A percentile compares a stretch with the other conserved stretches of the same genome.
phyloP scores from a whole-genome alignment of 2,329 filamentous ascomycete species.

The Neurospora sp. region DNA sequence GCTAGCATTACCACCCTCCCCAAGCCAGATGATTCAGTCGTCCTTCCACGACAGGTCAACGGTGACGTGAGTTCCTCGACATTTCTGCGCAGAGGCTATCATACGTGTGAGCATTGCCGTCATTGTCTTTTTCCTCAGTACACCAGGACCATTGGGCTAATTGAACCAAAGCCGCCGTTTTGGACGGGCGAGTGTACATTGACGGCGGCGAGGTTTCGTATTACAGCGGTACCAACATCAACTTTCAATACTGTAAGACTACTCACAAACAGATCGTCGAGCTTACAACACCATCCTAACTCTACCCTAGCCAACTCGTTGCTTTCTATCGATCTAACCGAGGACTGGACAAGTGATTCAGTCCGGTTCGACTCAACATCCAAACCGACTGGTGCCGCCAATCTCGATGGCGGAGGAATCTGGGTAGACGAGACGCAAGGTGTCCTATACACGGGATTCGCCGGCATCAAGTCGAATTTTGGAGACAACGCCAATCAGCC shows the following conservation, averaged over 20 bases:
- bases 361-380: conserved; percentile 6
- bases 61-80: conserved; percentile 4
- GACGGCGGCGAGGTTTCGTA: conserved; percentile 17
- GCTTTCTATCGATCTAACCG: conserved; percentile 12
- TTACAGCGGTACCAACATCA: conserved; percentile 4
- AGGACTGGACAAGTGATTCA: conserved; percentile 10
- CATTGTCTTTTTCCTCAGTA: background rate
- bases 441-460: conserved; percentile 13
- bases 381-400: conserved; percentile 9
- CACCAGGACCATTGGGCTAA: background rate
- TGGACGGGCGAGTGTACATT: conserved; percentile 15
- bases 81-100: conserved; percentile 15
- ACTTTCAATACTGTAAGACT: conserved; percentile 15
- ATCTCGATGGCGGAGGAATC: conserved; percentile 9
- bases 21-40: background rate
- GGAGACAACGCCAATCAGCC: conserved; percentile 5
- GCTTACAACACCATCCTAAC: background rate
- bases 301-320: conserved; percentile 8
- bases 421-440: conserved; percentile 11
- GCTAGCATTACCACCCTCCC: background rate
- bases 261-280: background rate
- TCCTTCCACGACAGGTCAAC: conserved; percentile 8
- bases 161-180: conserved; percentile 11
- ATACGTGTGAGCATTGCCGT: conserved; percentile 13
- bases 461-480: conserved; percentile 9